Conservation (phyloP, 2,329 filamentous ascomycete species). For the Hymenoscyphus infarciens region DNA sequence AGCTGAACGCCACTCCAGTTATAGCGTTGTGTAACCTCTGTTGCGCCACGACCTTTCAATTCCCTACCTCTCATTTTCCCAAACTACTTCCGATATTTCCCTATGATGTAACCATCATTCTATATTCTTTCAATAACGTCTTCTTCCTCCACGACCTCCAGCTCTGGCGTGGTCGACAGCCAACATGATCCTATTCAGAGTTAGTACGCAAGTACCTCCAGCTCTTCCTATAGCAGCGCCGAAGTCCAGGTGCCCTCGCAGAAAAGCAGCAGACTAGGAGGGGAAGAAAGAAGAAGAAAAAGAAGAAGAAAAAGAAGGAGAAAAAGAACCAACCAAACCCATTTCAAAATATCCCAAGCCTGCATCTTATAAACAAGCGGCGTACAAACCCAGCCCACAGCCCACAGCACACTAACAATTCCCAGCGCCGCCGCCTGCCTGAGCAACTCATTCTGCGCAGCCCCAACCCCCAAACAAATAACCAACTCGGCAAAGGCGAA, state of each 20-base stretch:
- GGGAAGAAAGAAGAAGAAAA: background rate
- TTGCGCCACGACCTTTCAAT: background rate
- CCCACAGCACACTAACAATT: constrained; percentile 19
- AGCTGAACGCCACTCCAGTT: background rate
- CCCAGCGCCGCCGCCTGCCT: constrained; percentile 17
- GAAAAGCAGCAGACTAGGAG: background rate
- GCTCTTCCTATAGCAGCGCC: constrained; percentile 9
- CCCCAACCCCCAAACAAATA: constrained; percentile 13
- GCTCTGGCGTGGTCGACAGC: constrained; percentile 21
- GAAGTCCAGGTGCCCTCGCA: background rate
- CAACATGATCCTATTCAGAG: constrained; percentile 23
- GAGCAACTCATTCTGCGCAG: constrained; percentile 17
- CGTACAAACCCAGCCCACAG: constrained; percentile 20
- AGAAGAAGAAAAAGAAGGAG: too few species aligned
- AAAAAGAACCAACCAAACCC: background rate
- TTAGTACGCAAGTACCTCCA: constrained; percentile 22
- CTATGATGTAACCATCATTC: background rate
- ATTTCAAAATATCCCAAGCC: constrained; percentile 17
- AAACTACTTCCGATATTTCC: background rate
- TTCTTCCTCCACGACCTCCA: constrained; percentile 14
- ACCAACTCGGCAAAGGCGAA: constrained; percentile 15
- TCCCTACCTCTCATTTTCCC: background rate
- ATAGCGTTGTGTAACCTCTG: background rate
- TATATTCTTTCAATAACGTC: constrained; percentile 7
- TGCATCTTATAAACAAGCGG: constrained; percentile 17